phyloP scores from a whole-genome alignment of 208 protist genomes.

The Naegleria fowleri region DNA sequence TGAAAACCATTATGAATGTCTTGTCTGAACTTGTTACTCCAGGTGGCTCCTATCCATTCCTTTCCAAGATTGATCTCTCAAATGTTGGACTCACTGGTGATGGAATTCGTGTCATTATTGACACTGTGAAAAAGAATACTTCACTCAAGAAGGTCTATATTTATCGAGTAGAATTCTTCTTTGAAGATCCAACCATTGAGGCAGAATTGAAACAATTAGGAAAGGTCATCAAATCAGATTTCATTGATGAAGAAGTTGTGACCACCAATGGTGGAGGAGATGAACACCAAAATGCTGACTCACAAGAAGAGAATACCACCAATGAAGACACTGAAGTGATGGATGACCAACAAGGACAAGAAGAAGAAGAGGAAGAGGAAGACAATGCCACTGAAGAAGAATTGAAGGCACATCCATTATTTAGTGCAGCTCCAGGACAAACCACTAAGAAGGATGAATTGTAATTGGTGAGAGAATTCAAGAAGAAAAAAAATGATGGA shows the following conservation, averaged over 20 bases:
- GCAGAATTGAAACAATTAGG: not conserved
- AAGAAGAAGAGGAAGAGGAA: not conserved
- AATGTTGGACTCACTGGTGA: not conserved
- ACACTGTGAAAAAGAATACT: not conserved
- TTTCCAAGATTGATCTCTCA: not conserved
- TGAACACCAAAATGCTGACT: too few species aligned
- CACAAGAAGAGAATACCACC: not conserved
- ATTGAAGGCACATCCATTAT: not conserved
- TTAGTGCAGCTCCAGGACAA: not conserved
- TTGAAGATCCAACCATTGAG: not conserved
- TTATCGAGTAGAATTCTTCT: not conserved
- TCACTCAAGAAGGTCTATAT: not conserved
- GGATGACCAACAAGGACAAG: not conserved
- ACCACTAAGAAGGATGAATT: not conserved
- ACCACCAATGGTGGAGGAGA: not conserved
- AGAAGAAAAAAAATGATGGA: too few species aligned
- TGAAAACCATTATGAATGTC: not conserved
- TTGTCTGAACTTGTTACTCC: not conserved
- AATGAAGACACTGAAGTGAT: not conserved
- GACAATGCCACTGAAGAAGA: not conserved
- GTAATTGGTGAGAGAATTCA: not conserved
- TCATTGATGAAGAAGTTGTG: not conserved
- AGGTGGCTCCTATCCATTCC: too few species aligned
- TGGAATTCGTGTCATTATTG: not conserved
- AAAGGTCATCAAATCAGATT: not conserved